Base-by-base conservation (phyloP, 2,329 filamentous ascomycete genomes). In the Trichophyton simii region DNA sequence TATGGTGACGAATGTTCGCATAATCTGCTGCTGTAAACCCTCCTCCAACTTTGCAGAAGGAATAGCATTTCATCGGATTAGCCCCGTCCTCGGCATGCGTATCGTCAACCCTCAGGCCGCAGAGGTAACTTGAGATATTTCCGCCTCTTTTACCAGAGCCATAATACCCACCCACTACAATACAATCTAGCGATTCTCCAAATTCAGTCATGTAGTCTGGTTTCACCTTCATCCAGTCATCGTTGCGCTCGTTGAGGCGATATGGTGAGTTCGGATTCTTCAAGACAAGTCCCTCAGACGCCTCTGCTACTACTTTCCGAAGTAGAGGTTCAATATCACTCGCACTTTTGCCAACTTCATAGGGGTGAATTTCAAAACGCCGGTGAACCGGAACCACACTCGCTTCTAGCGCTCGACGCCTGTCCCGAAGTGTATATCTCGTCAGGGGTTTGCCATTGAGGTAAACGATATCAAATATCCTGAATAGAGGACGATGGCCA, bases 161-260 rank as follows among this genome's bases (percentile, higher is more conserved):
- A 71, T 89, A 99, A 75, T 96, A 97, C 7, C 90, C 94, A 60
- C 92, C 94, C 60, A 99, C 84, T 15, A 99, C 80, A 13, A 96
- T 77, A 66, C 91, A 90, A 71, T 99, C 94, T 2, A 99, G 83
- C 0, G 87, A 89, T 74, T 97, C 92, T 64, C 94, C 94, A 71
- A 94, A 96, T 65, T 96, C 92, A 1, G 86, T 86, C 91, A 97
- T 96, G 73, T 99, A 99, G 66, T 99, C 94, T 0, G 94, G 94
- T 69, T 99, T 99, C 7, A 99, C 91, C 72, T 99, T 99, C 76
- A 96, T 87, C 94, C 94, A 99, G 73, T 96, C 89, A 67, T 95
- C 89, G 68, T 95, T 94, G 57, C 94, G 87, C 66, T 89, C 88
- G 69, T 95, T 96, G 8, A 97, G 80, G 5, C 84, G 82, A 72